Evolutionary conservation across 345 rosid species (phyloP), one percentile per base, ranked within the genome.

Genomic region (Stellera chamaejasme): DNA sequence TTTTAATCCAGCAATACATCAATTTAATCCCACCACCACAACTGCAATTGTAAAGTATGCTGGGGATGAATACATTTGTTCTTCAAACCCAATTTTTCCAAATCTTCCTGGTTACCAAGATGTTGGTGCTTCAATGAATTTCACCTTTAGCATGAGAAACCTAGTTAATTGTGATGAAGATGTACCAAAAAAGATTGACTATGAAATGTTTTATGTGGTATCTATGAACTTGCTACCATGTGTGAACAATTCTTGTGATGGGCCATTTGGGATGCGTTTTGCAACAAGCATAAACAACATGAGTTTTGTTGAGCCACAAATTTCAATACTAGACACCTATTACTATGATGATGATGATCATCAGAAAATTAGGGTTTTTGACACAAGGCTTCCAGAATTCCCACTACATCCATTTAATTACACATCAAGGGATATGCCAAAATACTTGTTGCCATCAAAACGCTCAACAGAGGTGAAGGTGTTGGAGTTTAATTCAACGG

Each of bases 291-390:
- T 32, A 32, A 79, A 61, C 58, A 79, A 79, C 39, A 55, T 73
- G 2, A 76, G 79, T 43, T 76, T 79, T 50, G 63, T 4, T 0
- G 41, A 32, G 5, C 69, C 69, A 4, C 2, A 19, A 0, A 59
- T 66, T 13, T 69, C 64, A 56, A 54, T 76, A 8, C 52, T 79
- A 13, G 66, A 73, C 16, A 81, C 81, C 1, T 79, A 76, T 48
- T 72, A 69, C 66, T 27, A 70, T 5, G 13, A 25, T 12, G 13
- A 25, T 19, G 23, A 50, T 7, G 3, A 10, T 12, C 32, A 7
- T 10, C 27, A 1, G 39, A 23, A 12, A 5, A 14, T 19, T 57
- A 16, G 12, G 6, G 13, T 25, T 25, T 13, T 10, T 10, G 12
- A 25, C 12, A 10, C 12, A 13, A 15, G 10, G 13, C 54, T 45